phyloP scores from a whole-genome alignment of 2,329 filamentous ascomycete genomes.

The Fusarium sp. region DNA sequence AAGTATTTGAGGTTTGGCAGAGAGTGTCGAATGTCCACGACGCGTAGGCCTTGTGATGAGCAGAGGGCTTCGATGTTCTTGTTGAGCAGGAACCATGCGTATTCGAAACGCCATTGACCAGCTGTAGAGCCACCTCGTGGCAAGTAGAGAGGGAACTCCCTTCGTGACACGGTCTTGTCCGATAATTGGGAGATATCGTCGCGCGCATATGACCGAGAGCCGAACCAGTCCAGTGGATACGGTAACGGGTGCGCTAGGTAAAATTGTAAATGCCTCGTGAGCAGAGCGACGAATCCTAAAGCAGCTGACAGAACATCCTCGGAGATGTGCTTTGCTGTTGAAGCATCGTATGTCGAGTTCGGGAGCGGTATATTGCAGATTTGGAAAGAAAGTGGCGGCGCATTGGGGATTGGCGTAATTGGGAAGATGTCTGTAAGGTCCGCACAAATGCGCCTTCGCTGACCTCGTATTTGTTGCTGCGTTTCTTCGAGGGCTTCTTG shows the following conservation, averaged over 20 bases:
- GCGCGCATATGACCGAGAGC: constrained; percentile 79
- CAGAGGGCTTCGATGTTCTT: constrained; percentile 86
- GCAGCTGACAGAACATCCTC: constrained; percentile 83
- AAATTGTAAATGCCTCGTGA: constrained; percentile 80
- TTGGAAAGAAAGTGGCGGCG: constrained; percentile 78
- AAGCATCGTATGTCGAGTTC: constrained; percentile 78
- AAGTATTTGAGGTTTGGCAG: constrained; percentile 94
- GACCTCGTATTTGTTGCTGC: constrained; percentile 78
- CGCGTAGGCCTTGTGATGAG: constrained; percentile 74
- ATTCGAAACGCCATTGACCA: constrained; percentile 92
- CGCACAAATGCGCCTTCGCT: constrained; percentile 87
- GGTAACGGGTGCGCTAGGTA: constrained; percentile 84
- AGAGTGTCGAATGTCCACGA: constrained; percentile 91
- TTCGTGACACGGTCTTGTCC: constrained; percentile 61
- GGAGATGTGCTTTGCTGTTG: constrained; percentile 58
- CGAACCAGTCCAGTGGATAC: constrained; percentile 79
- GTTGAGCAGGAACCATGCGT: constrained; percentile 95
- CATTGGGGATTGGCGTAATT: constrained; percentile 72
- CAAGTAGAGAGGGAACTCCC: constrained; percentile 83
- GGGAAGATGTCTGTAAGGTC: constrained; percentile 83
- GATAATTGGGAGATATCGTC: constrained; percentile 75
- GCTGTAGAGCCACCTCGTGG: constrained; percentile 69
- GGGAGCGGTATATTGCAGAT: constrained; percentile 83
- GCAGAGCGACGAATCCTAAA: constrained; percentile 80
- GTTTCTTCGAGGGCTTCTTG: constrained; percentile 66